Evolutionary conservation across 139 green algal genomes (phyloP).

Genomic region (Chlorella vulgaris): DNA sequence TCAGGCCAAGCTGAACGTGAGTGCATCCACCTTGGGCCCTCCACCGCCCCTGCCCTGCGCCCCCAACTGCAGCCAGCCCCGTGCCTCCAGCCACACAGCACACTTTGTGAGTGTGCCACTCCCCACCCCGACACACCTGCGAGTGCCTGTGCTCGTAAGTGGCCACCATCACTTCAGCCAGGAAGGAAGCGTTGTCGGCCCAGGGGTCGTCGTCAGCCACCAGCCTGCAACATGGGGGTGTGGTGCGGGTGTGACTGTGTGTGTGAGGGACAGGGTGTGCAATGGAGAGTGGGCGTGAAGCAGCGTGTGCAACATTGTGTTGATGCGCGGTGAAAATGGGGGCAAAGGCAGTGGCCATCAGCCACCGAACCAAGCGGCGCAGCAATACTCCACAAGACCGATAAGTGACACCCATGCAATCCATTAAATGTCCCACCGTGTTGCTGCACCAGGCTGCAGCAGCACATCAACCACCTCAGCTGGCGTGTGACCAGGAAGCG

Average conservation of each 20-base stretch:
- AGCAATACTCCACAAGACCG: too few relatives aligned
- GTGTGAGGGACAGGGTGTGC: background rate
- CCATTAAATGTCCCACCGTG: too few relatives aligned
- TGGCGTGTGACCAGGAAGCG: conserved; percentile 70
- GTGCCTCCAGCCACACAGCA: too few relatives aligned
- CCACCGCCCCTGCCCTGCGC: background rate
- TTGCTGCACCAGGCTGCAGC: conserved; percentile 76
- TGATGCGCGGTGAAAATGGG: too few relatives aligned
- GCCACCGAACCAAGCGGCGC: too few relatives aligned
- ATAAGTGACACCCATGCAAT: too few relatives aligned
- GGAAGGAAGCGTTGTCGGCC: conserved; percentile 67
- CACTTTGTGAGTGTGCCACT: background rate
- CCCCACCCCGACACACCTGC: background rate
- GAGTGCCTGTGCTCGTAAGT: conserved; percentile 76
- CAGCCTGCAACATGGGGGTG: too few relatives aligned
- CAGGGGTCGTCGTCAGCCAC: conserved; percentile 76
- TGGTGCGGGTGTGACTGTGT: too few relatives aligned
- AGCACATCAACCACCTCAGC: conserved; percentile 56
- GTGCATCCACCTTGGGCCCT: background rate
- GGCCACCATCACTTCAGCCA: conserved; percentile 80
- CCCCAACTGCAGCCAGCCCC: background rate
- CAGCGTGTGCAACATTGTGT: too few relatives aligned
- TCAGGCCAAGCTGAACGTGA: background rate
- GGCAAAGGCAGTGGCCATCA: too few relatives aligned
- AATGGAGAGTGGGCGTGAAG: too few relatives aligned